A percentile compares a stretch with the other conserved stretches of the same genome.
Evolutionary conservation across 495 filamentous ascomycete genomes (phyloP).

Genomic region (Aspergillus kassunensis): DNA sequence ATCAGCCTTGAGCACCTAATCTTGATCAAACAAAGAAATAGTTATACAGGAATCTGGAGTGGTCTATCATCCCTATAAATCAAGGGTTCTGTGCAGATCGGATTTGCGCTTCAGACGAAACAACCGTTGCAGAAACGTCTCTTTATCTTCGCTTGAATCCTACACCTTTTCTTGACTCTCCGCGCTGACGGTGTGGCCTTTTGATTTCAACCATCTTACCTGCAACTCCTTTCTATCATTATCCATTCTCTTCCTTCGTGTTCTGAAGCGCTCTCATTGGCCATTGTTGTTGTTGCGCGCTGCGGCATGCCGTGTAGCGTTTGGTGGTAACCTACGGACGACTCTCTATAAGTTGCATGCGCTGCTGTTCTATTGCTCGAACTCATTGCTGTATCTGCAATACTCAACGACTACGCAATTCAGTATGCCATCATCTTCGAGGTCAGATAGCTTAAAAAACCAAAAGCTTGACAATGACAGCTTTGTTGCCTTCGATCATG

Average conservation of each 20-base stretch:
- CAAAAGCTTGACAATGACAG: conserved; percentile 44
- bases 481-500: conserved; percentile 71
- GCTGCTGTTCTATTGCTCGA: neutral
- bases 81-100: neutral
- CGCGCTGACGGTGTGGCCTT: neutral
- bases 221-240: neutral
- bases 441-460: conserved; percentile 32
- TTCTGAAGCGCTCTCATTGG: conserved; percentile 1
- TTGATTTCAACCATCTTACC: neutral
- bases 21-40: neutral
- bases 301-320: conserved; percentile 17
- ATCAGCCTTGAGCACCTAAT: too few relatives aligned
- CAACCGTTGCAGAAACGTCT: neutral
- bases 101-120: neutral
- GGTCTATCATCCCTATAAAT: neutral
- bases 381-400: neutral
- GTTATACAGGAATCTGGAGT: neutral
- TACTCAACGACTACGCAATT: neutral
- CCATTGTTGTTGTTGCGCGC: neutral
- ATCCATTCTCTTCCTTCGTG: neutral
- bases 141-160: neutral
- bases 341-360: conserved; percentile 5
- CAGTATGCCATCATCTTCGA: conserved; percentile 37
- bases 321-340: conserved; percentile 2
- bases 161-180: neutral